These are phyloP conservation scores for Fragaria iinumae DNA, from an alignment of 306 rosid genomes.

Conservation along the genomic window DNA sequence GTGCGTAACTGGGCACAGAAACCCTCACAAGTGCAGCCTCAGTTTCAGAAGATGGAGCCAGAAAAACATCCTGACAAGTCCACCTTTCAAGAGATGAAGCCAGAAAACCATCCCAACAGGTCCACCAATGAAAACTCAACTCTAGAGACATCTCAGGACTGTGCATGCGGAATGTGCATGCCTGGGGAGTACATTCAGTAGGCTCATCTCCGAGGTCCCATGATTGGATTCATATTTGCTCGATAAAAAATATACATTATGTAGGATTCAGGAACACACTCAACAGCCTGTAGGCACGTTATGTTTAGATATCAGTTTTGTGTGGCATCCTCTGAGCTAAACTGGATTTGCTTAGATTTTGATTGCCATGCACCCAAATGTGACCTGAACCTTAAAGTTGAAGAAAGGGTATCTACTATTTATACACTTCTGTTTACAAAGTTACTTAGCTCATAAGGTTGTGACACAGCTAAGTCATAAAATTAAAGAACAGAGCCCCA, in stretches of 20 bases:
- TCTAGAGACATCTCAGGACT: conserved; percentile 16
- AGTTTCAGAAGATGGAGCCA: neutral
- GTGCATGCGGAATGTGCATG: conserved; percentile 2
- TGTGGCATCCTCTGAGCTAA: neutral
- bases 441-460: too few relatives aligned
- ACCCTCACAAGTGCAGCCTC: conserved; percentile 11
- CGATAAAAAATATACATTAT: neutral
- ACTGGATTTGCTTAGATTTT: neutral
- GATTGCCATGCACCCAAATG: neutral
- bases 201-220: neutral
- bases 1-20: too few relatives aligned
- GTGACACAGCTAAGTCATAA: too few relatives aligned
- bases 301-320: neutral
- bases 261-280: neutral
- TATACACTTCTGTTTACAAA: too few relatives aligned
- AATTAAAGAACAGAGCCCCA: too few relatives aligned
- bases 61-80: neutral
- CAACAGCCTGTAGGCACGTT: neutral
- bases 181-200: neutral
- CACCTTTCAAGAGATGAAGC: conserved; percentile 21
- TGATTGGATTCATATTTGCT: neutral
- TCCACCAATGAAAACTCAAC: neutral
- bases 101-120: conserved; percentile 16
- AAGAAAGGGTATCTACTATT: neutral
- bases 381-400: neutral